Evolutionary conservation across 257 asterid genomes (phyloP), one percentile per base, ranked within the genome.

Genomic region (Gynochthodes officinalis): DNA sequence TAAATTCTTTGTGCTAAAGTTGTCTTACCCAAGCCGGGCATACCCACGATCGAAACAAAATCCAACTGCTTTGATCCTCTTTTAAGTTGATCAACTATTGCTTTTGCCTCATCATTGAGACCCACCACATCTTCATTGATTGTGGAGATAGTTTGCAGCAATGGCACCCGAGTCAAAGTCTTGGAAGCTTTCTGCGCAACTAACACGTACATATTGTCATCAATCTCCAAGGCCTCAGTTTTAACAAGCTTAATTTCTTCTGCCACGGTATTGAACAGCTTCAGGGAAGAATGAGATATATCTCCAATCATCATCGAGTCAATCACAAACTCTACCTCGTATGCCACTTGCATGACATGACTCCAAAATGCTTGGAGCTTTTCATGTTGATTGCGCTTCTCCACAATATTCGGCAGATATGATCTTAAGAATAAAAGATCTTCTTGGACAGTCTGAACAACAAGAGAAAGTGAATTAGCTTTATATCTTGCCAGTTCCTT

Each of bases 21-120:
- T 27, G 77, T 64, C 44, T 71, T 70, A 6, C 66, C 67, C 23
- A 25, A 50, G 5, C 73, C 55, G 21, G 67, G 54, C 78, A 66
- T 67, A 6, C 63, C 74, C 4, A 58, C 16, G 32, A 67, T 75
- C 4, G 69, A 21, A 12, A 57, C 33, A 13, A 75, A 9, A 28
- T 42, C 74, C 27, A 75, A 53, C n/a, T 48, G 3, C 4, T 5
- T 11, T 35, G 42, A 4, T 58, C 32, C 60, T 4, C 69, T 50
- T 23, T 43, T 21, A 0, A 75, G 68, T n/a, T 11, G 9, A 1
- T 48, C 21, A 1, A 28, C 59, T 7, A 75, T 1, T 7, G 42
- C n/a, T 18, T 16, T 19, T 5, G 27, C 27, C n/a, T 46, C 73
- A 4, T 67, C 69, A 25, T 68, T 52, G 11, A 43, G 30, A 15